phyloP scores from a whole-genome alignment of 2,329 filamentous ascomycete species.

The Lachnellula cervina region DNA sequence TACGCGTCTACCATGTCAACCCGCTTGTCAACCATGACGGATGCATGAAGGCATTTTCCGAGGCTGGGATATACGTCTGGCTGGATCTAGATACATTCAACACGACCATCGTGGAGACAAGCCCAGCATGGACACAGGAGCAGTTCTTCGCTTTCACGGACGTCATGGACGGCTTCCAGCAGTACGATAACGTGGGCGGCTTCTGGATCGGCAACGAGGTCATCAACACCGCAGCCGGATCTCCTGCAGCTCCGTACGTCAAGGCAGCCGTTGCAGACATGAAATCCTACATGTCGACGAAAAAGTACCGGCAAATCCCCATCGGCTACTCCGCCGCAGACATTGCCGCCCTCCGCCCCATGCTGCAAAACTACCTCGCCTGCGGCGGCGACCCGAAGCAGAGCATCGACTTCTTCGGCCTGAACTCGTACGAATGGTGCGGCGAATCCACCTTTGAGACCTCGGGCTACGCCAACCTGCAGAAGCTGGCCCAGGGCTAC shows the following conservation, averaged over 20 bases:
- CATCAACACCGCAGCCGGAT: constrained; percentile 55
- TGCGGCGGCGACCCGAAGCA: constrained; percentile 60
- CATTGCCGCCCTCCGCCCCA: constrained; percentile 61
- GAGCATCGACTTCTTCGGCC: constrained; percentile 58
- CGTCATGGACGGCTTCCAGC: constrained; percentile 61
- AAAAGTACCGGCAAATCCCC: constrained; percentile 45
- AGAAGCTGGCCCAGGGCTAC: constrained; percentile 60
- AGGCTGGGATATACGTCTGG: constrained; percentile 78
- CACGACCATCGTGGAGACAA: constrained; percentile 58
- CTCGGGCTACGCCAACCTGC: constrained; percentile 64
- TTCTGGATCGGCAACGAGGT: constrained; percentile 90
- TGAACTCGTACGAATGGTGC: constrained; percentile 65
- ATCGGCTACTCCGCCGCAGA: constrained; percentile 60
- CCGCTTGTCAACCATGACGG: constrained; percentile 62
- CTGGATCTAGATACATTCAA: constrained; percentile 74
- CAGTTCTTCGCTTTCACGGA: constrained; percentile 63
- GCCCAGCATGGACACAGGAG: constrained; percentile 65
- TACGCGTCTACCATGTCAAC: constrained; percentile 86
- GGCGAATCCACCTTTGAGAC: constrained; percentile 50
- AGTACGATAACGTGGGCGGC: constrained; percentile 68
- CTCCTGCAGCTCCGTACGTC: constrained; percentile 48
- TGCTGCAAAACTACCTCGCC: constrained; percentile 69
- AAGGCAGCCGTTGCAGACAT: constrained; percentile 55
- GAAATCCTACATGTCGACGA: constrained; percentile 45
- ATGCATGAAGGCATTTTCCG: constrained; percentile 75